phyloP scores from a whole-genome alignment of 2,329 filamentous ascomycete species.

The Fusarium acutatum region DNA sequence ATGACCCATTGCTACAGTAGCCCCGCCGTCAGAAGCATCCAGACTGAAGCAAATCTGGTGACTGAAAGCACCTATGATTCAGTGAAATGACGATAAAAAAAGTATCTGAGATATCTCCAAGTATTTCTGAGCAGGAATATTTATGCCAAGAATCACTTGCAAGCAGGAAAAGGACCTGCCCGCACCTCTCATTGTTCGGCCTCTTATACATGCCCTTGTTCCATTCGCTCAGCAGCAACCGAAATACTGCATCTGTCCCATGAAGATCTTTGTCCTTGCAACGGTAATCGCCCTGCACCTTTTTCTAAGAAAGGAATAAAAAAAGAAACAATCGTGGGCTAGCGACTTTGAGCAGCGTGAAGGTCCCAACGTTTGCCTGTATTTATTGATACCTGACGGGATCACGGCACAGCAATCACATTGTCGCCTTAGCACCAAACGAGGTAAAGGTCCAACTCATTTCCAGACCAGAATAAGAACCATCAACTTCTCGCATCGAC shows the following conservation, averaged over 20 bases:
- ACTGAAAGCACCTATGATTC: background rate
- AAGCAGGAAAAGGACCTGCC: background rate
- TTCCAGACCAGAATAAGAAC: background rate
- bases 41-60: background rate
- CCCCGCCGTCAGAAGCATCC: constrained; percentile 11
- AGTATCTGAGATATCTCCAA: background rate
- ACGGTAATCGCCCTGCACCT: constrained; percentile 3
- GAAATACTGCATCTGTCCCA: constrained; percentile 8
- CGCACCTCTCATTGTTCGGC: background rate
- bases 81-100: background rate
- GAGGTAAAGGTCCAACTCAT: constrained; percentile 6
- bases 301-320: background rate
- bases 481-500: background rate
- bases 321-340: background rate
- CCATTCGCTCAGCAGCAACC: constrained; percentile 2
- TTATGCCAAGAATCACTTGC: background rate
- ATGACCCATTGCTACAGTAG: constrained; percentile 11
- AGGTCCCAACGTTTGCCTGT: background rate
- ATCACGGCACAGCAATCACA: constrained; percentile 17
- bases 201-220: constrained; percentile 11
- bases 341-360: background rate
- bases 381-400: constrained; percentile 18
- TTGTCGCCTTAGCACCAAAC: background rate
- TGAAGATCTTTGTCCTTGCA: constrained; percentile 22
- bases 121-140: background rate